A percentile compares a stretch with the other conserved stretches of the same genome.
These are phyloP conservation scores for Ascodesmis nigricans DNA, from an alignment of 495 filamentous ascomycete genomes.

Conservation along the genomic window DNA sequence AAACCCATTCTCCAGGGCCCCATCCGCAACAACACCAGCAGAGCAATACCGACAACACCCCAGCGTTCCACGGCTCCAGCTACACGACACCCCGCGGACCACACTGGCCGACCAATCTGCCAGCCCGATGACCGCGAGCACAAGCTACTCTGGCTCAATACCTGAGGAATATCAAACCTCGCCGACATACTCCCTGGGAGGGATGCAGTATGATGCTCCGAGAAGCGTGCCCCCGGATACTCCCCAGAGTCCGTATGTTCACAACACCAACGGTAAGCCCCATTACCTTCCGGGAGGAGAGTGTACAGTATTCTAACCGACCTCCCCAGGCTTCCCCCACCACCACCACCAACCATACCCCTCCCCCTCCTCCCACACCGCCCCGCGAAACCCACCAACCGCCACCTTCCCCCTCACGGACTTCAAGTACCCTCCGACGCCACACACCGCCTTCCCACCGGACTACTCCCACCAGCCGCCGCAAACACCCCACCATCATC, in stretches of 20 bases:
- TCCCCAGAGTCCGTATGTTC: slow-evolving; percentile 20
- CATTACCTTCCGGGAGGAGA: background rate
- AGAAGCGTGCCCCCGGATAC: slow-evolving; percentile 21
- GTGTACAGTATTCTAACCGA: background rate
- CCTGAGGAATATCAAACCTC: slow-evolving; percentile 27
- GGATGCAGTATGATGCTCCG: slow-evolving; percentile 18
- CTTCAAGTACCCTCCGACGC: slow-evolving; percentile 20
- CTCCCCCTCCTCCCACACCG: slow-evolving; percentile 18
- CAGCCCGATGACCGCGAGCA: slow-evolving; percentile 36
- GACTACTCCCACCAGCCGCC: too few relatives aligned
- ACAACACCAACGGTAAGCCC: slow-evolving; percentile 19
- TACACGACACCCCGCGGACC: slow-evolving; percentile 34
- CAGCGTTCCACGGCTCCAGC: slow-evolving; percentile 35
- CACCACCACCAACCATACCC: slow-evolving; percentile 15
- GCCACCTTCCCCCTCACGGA: slow-evolving; percentile 19
- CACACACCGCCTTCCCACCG: slow-evolving; percentile 20
- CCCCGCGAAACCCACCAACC: slow-evolving; percentile 9
- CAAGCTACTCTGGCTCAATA: slow-evolving; percentile 40
- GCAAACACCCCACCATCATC: slow-evolving; percentile 21
- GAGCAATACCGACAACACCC: slow-evolving; percentile 34
- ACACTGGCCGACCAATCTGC: slow-evolving; percentile 36
- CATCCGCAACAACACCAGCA: too few relatives aligned
- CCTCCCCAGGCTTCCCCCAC: background rate
- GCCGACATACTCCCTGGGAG: slow-evolving; percentile 18
- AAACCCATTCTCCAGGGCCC: slow-evolving; percentile 25